Percentiles rank a stretch among this genome's conserved stretches.
Conservation (phyloP, 306 rosid species). For the Fragaria nilgerrensis region DNA sequence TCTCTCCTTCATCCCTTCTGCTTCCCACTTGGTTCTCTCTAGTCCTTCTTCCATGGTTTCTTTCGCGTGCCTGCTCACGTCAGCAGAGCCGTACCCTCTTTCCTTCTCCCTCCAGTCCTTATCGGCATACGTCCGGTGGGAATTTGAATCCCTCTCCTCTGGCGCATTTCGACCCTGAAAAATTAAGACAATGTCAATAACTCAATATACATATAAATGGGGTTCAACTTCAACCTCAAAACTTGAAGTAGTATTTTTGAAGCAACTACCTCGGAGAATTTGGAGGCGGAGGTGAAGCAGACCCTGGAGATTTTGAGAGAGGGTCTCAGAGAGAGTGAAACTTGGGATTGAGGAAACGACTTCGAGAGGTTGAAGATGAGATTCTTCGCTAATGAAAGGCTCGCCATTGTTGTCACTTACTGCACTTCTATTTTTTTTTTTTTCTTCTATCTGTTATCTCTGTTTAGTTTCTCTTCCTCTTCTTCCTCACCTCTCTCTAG, state of each 20-base stretch:
- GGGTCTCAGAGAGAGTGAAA: constrained; percentile 30
- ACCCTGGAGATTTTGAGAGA: constrained; percentile 45
- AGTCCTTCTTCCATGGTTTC: constrained; percentile 27
- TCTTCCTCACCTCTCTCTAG: neutral
- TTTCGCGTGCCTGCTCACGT: constrained; percentile 27
- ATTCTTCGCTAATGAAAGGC: constrained; percentile 38
- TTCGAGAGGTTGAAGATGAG: constrained; percentile 48
- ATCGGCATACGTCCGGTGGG: constrained; percentile 21
- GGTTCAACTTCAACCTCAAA: neutral
- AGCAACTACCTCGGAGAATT: constrained; percentile 40
- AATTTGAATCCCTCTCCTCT: constrained; percentile 32
- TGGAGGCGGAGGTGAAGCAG: constrained; percentile 47
- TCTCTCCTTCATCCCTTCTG: constrained; percentile 23
- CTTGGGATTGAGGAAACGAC: constrained; percentile 41
- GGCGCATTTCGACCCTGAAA: constrained; percentile 43
- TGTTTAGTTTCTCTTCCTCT: neutral
- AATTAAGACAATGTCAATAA: neutral
- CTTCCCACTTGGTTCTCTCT: constrained; percentile 23
- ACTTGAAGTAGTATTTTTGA: neutral
- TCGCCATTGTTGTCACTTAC: constrained; percentile 37
- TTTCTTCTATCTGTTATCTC: neutral
- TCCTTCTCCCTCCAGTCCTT: constrained; percentile 23
- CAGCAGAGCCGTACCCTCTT: neutral
- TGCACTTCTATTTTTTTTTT: neutral
- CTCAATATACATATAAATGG: neutral